These are phyloP conservation scores for Clarireedia homoeocarpa DNA, from an alignment of 2,329 filamentous ascomycete species.

Conservation along the genomic window DNA sequence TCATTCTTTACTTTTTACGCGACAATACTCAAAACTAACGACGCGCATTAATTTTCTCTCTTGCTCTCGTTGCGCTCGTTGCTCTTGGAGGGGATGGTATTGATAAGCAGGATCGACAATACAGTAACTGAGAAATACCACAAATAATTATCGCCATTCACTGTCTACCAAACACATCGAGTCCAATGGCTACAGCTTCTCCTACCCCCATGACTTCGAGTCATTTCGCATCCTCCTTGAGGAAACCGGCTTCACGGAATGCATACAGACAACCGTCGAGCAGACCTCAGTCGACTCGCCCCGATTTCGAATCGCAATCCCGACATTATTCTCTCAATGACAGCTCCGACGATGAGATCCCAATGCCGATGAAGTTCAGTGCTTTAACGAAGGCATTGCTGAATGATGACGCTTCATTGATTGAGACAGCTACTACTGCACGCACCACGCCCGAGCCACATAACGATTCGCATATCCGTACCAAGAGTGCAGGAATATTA, in stretches of 20 bases:
- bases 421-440: constrained; percentile 16
- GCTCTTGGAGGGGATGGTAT: constrained; percentile 19
- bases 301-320: constrained; percentile 24
- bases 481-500: constrained; percentile 10
- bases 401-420: constrained; percentile 43
- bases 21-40: neutral
- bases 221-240: constrained; percentile 38
- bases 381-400: constrained; percentile 84
- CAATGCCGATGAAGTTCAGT: constrained; percentile 83
- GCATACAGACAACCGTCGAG: constrained; percentile 43
- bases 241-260: constrained; percentile 47
- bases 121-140: constrained; percentile 9
- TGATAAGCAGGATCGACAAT: constrained; percentile 14
- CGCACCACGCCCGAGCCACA: constrained; percentile 16
- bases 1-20: neutral
- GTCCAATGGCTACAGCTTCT: constrained; percentile 43
- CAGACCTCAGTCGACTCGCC: constrained; percentile 31
- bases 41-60: constrained; percentile 1
- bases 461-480: constrained; percentile 14
- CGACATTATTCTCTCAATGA: constrained; percentile 56
- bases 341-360: constrained; percentile 91
- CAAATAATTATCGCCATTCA: constrained; percentile 6
- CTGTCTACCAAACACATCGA: neutral
- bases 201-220: constrained; percentile 46
- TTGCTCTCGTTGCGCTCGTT: constrained; percentile 12